Evolutionary conservation across 768 basidiomycete genomes (phyloP), one percentile per base, ranked within the genome.

Genomic region (Tricholoma hemisulphureum): DNA sequence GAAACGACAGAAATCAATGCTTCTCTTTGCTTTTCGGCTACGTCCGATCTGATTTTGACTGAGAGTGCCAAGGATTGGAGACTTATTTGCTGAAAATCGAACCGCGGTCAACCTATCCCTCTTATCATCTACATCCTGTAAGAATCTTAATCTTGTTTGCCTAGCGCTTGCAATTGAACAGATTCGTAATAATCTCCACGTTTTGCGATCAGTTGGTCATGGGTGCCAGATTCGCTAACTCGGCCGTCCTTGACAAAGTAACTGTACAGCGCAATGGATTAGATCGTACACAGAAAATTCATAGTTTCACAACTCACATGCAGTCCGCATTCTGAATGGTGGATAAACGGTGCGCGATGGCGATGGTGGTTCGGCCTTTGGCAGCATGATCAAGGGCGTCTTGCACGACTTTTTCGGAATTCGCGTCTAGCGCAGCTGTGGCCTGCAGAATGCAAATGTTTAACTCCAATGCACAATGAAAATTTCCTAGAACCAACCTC

Each of bases 371-470:
- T 56, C 96, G 83, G 34, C 95, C 95, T 75, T 86, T 90, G 2
- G 93, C 88, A 6, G 95, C 96, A 66, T 86, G 82, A 72, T 98
- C 97, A 26, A 98, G 80, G 2, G 97, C 96, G 6, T 83, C 88
- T 67, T 98, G 96, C 9, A 99, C 96, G 51, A 98, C 88, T 71
- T 91, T 93, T 73, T 97, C 95, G n/a, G 90, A 93, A 65, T 86
- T 87, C 8, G 91, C 91, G 69, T 95, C 95, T 24, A 97, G 81
- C 1, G 94, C 93, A 39, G 91, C 93, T 0, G 93, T 95, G 4
- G 92, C 92, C 73, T 79, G 58, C n/a, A 20, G 63, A 48, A 58
- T 55, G 55, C 14, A 13, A 57, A 37, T 32, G 51, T 8, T 35
- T n/a, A n/a, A n/a, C n/a, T n/a, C n/a, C n/a, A n/a, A n/a, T 59